Evolutionary conservation across 2,329 filamentous ascomycete genomes (phyloP).

Genomic region (Bimuria novae-zelandiae): DNA sequence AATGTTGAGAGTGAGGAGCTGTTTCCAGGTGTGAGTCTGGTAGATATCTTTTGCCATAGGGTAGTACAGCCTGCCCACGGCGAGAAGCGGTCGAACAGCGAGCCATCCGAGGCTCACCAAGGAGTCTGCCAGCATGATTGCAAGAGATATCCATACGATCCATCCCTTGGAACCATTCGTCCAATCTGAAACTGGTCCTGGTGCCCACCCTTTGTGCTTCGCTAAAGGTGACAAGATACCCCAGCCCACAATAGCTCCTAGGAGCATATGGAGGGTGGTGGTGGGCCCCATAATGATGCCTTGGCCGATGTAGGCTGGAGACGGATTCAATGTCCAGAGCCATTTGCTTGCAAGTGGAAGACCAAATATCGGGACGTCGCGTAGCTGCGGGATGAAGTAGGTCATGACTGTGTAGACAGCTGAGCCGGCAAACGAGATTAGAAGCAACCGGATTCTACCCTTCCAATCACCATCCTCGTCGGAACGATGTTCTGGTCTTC

Average conservation of each 20-base stretch:
- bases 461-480: slow-evolving; percentile 59
- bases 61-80: slow-evolving; percentile 49
- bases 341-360: slow-evolving; percentile 73
- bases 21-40: slow-evolving; percentile 42
- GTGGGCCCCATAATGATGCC: slow-evolving; percentile 98
- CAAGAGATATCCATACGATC: slow-evolving; percentile 96
- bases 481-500: slow-evolving; percentile 31
- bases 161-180: slow-evolving; percentile 92
- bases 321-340: slow-evolving; percentile 96
- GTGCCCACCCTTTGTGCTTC: slow-evolving; percentile 85
- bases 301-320: slow-evolving; percentile 95
- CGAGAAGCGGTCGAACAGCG: slow-evolving; percentile 65
- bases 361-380: slow-evolving; percentile 87
- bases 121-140: slow-evolving; percentile 96
- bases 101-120: slow-evolving; percentile 86
- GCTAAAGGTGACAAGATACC: slow-evolving; percentile 86
- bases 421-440: slow-evolving; percentile 64
- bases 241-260: slow-evolving; percentile 90
- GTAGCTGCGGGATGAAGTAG: slow-evolving; percentile 86
- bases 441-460: slow-evolving; percentile 63
- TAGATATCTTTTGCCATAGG: slow-evolving; percentile 35
- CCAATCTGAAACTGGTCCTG: slow-evolving; percentile 86
- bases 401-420: slow-evolving; percentile 73
- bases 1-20: slow-evolving; percentile 38
- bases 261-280: slow-evolving; percentile 92